These are phyloP conservation scores for Anisodus acutangulus DNA, from an alignment of 257 asterid species.

Conservation along the genomic window DNA sequence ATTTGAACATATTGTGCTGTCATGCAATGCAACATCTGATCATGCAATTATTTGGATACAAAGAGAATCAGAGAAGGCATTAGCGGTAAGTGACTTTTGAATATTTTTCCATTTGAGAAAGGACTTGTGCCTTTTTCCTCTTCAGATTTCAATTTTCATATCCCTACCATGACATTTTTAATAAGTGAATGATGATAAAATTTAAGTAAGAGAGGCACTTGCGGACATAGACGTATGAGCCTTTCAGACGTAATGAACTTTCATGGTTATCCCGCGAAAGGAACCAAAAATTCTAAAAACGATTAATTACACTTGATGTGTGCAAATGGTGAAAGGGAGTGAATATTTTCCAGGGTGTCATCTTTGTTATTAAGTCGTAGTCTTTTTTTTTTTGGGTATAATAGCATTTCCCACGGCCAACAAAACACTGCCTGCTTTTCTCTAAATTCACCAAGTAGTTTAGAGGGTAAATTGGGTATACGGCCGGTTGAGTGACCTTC, in stretches of 20 bases:
- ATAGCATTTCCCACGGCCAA: background rate
- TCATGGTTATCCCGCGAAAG: background rate
- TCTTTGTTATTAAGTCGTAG: background rate
- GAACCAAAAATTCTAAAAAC: background rate
- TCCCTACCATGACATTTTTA: background rate
- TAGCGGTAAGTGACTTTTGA: slow-evolving; percentile 54
- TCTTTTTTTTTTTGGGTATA: background rate
- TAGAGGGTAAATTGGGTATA: no score
- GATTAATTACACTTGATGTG: background rate
- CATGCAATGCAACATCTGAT: slow-evolving; percentile 92
- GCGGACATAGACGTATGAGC: background rate
- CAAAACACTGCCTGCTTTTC: background rate
- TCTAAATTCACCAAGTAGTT: background rate
- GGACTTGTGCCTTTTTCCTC: background rate
- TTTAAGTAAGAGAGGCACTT: background rate
- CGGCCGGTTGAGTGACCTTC: no score
- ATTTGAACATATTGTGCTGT: slow-evolving; percentile 90
- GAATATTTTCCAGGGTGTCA: background rate
- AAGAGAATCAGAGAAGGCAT: slow-evolving; percentile 80
- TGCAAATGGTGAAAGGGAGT: no score
- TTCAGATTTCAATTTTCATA: background rate
- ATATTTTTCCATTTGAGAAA: slow-evolving; percentile 8
- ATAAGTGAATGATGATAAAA: background rate
- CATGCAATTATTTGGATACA: slow-evolving; percentile 93
- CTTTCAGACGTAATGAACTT: background rate